phyloP scores from a whole-genome alignment of 1,139 yeast species.

The Yamadazyma dushanensis region DNA sequence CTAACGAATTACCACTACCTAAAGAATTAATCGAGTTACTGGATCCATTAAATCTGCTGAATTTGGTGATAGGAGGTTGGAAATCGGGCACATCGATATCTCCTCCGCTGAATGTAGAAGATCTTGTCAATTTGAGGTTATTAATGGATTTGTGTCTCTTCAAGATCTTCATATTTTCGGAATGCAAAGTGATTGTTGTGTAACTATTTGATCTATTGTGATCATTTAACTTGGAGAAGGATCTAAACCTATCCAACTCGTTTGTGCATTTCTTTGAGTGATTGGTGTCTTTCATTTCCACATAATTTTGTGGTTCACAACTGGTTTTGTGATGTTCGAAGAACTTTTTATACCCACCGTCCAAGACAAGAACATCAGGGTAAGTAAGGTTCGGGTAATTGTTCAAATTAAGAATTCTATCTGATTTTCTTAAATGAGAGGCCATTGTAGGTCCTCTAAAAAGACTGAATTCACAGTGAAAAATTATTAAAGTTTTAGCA shows the following conservation, averaged over 20 bases:
- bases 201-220: constrained; percentile 34
- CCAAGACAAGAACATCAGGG: constrained; percentile 85
- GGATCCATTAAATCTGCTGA: constrained; percentile 23
- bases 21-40: constrained; percentile 21
- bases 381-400: constrained; percentile 77
- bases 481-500: constrained; percentile 53
- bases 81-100: constrained; percentile 15
- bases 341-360: constrained; percentile 88
- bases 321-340: constrained; percentile 53
- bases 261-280: constrained; percentile 67
- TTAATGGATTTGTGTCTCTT: constrained; percentile 34
- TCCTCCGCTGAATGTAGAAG: constrained; percentile 24
- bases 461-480: constrained; percentile 93
- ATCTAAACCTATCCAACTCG: constrained; percentile 68
- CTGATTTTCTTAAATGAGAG: constrained; percentile 77
- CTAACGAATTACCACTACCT: constrained; percentile 11
- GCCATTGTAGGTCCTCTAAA: constrained; percentile 95
- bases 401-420: constrained; percentile 69
- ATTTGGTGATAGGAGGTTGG: constrained; percentile 36
- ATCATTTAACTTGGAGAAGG: constrained; percentile 36
- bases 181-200: constrained; percentile 33
- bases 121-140: constrained; percentile 15
- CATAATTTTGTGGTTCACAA: constrained; percentile 76
- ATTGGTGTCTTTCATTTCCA: constrained; percentile 82
- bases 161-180: constrained; percentile 32